Conservation (phyloP, 2,329 filamentous ascomycete species). For the Thelonectria blattea region DNA sequence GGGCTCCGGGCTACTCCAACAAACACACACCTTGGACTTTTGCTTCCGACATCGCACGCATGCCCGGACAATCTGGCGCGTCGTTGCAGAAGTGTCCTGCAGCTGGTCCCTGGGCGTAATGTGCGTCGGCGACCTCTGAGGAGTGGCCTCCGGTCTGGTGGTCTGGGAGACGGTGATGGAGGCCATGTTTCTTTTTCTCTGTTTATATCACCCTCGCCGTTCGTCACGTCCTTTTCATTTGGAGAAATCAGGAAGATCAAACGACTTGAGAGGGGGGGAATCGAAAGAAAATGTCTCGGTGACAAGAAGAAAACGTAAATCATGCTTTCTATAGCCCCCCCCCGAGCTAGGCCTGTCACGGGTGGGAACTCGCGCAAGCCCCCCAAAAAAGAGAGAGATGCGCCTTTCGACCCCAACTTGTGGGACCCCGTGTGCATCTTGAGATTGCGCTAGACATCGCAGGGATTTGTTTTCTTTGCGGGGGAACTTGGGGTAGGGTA, state of each 20-base stretch:
- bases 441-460: background rate
- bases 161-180: background rate
- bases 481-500: background rate
- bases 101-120: background rate
- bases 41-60: conserved; percentile 1
- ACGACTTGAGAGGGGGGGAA: background rate
- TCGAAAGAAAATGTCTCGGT: background rate
- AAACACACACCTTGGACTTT: background rate
- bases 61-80: background rate
- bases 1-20: background rate
- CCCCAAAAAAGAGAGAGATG: background rate
- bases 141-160: background rate
- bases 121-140: background rate
- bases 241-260: background rate
- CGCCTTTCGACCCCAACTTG: background rate
- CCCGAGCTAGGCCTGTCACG: background rate
- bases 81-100: background rate
- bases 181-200: background rate
- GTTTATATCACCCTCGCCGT: background rate
- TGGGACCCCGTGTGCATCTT: background rate
- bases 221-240: background rate
- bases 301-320: background rate
- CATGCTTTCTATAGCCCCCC: background rate
- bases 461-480: background rate
- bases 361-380: background rate